phyloP scores from a whole-genome alignment of 2,329 filamentous ascomycete genomes.

The Exophiala bonariae region DNA sequence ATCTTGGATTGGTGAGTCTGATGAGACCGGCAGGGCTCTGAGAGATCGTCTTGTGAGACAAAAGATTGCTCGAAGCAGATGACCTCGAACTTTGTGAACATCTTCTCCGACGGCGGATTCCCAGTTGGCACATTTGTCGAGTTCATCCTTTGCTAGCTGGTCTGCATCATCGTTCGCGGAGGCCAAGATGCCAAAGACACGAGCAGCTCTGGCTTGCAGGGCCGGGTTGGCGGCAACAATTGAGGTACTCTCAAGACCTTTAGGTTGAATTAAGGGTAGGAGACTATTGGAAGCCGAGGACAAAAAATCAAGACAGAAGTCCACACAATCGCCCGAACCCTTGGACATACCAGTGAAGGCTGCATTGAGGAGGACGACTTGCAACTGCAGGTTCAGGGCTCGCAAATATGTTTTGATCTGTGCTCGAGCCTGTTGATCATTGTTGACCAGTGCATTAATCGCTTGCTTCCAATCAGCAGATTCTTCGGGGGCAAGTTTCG shows the following conservation, averaged over 20 bases:
- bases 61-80: conserved; percentile 59
- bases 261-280: conserved; percentile 3
- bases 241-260: conserved; percentile 9
- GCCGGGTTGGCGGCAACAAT: conserved; percentile 63
- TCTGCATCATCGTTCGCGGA: conserved; percentile 54
- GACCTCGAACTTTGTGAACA: conserved; percentile 60
- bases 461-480: conserved; percentile 84
- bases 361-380: conserved; percentile 37
- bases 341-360: conserved; percentile 46
- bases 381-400: conserved; percentile 31
- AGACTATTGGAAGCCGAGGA: conserved; percentile 54
- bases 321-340: conserved; percentile 45
- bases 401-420: conserved; percentile 15
- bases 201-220: conserved; percentile 66
- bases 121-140: conserved; percentile 43
- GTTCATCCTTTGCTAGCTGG: conserved; percentile 5
- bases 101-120: conserved; percentile 60
- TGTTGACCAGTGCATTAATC: conserved; percentile 53
- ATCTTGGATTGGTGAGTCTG: conserved; percentile 68
- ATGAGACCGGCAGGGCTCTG: conserved; percentile 58
- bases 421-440: conserved; percentile 20
- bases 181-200: conserved; percentile 72
- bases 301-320: conserved; percentile 55
- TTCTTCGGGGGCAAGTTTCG: conserved; percentile 51
- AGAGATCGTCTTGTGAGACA: conserved; percentile 58